Percentiles rank a stretch among this genome's conserved stretches.
Evolutionary conservation across 2,329 filamentous ascomycete genomes (phyloP).

Genomic region (Xylaria digitata): DNA sequence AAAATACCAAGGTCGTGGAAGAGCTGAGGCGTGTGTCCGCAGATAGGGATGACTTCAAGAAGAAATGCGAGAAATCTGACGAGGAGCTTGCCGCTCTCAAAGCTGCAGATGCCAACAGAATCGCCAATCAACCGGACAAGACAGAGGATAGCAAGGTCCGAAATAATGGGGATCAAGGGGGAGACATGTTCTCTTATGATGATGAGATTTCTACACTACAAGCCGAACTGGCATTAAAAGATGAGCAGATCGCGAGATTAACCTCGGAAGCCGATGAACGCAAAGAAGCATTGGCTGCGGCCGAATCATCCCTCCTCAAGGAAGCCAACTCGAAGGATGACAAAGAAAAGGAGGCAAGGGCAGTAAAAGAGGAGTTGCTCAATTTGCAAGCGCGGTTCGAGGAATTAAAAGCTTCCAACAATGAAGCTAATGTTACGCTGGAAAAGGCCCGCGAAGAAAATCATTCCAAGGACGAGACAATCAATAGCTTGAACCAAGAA

Average conservation of each 20-base stretch:
- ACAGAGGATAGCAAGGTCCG: conserved; percentile 35
- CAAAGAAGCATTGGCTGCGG: conserved; percentile 75
- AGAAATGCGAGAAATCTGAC: conserved; percentile 76
- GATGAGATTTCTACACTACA: conserved; percentile 87
- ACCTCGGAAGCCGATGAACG: conserved; percentile 75
- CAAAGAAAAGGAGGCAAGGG: conserved; percentile 38
- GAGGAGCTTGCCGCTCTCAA: conserved; percentile 67
- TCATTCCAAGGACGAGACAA: conserved; percentile 52
- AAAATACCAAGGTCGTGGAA: conserved; percentile 92
- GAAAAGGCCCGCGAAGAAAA: conserved; percentile 52
- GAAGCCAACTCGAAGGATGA: conserved; percentile 65
- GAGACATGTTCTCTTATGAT: conserved; percentile 94
- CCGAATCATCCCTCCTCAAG: conserved; percentile 58
- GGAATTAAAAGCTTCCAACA: conserved; percentile 42
- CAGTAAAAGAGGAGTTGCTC: not conserved
- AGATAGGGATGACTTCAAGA: conserved; percentile 83
- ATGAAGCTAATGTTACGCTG: conserved; percentile 50
- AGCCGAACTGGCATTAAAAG: conserved; percentile 75
- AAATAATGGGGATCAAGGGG: conserved; percentile 54
- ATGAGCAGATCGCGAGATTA: conserved; percentile 76
- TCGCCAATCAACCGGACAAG: conserved; percentile 28
- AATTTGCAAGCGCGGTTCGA: conserved; percentile 35
- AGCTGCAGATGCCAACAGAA: conserved; percentile 47
- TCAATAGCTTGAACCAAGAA: conserved; percentile 59
- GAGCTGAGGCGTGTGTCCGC: conserved; percentile 88